Conservation (phyloP, 2,329 filamentous ascomycete genomes). For the Emergomyces pasteurianus region DNA sequence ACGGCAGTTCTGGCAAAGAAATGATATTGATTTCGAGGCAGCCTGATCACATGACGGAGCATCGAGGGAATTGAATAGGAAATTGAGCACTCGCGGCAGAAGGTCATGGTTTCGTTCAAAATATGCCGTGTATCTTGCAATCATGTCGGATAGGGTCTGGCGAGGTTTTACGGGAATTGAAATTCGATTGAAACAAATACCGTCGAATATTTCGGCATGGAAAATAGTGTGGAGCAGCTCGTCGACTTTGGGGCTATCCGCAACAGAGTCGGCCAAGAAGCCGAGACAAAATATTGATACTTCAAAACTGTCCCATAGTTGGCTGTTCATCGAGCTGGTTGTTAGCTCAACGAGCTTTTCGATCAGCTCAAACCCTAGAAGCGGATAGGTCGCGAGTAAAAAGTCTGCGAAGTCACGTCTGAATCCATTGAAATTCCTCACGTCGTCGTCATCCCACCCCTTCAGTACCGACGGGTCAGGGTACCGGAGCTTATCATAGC, state of each 20-base stretch:
- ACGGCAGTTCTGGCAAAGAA: slow-evolving; percentile 34
- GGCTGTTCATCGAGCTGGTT: slow-evolving; percentile 19
- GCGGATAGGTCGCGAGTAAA: slow-evolving; percentile 31
- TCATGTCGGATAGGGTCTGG: slow-evolving; percentile 31
- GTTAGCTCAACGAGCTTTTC: slow-evolving; percentile 30
- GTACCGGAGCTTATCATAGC: slow-evolving; percentile 32
- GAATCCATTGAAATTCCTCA: slow-evolving; percentile 31
- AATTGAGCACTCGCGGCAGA: slow-evolving; percentile 30
- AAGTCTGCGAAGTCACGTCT: slow-evolving; percentile 36
- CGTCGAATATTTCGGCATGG: slow-evolving; percentile 24
- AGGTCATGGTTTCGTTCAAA: slow-evolving; percentile 32
- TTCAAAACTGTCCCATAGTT: slow-evolving; percentile 34
- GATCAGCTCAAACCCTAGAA: slow-evolving; percentile 31
- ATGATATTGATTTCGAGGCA: slow-evolving; percentile 33
- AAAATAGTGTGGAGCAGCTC: slow-evolving; percentile 31
- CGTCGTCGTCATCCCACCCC: slow-evolving; percentile 33
- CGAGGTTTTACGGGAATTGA: slow-evolving; percentile 27
- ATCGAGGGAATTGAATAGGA: slow-evolving; percentile 34
- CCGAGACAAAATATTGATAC: slow-evolving; percentile 33
- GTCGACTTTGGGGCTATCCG: slow-evolving; percentile 32
- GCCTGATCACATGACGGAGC: slow-evolving; percentile 29
- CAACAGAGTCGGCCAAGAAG: slow-evolving; percentile 34
- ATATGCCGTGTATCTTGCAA: slow-evolving; percentile 33
- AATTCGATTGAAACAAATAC: slow-evolving; percentile 21
- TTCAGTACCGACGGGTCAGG: slow-evolving; percentile 22